Conservation (phyloP, 2,329 filamentous ascomycete genomes). For the Curvularia verruculosa region DNA sequence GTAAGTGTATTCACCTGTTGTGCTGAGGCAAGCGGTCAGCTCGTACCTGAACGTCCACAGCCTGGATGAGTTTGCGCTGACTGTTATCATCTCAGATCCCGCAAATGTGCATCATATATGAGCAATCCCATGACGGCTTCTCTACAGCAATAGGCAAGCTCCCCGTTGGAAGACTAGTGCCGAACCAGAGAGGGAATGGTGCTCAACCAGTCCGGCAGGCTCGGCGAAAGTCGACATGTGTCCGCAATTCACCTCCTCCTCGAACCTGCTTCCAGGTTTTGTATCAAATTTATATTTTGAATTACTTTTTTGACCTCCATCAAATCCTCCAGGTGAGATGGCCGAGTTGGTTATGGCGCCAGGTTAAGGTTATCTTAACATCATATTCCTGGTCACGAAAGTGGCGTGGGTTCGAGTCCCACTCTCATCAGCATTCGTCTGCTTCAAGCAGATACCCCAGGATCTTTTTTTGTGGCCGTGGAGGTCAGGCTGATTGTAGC, state of each 20-base stretch:
- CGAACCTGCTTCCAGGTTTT: no score
- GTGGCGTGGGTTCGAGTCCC: slow-evolving; percentile 41
- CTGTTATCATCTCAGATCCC: no score
- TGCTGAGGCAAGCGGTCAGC: not conserved
- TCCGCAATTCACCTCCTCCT: not conserved
- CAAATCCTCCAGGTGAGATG: slow-evolving; percentile 32
- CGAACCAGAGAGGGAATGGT: not conserved
- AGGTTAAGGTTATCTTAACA: slow-evolving; percentile 46
- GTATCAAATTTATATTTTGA: not conserved
- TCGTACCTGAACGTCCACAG: not conserved
- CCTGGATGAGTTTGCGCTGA: not conserved
- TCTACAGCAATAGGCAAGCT: not conserved
- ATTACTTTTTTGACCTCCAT: not conserved
- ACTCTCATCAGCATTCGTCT: slow-evolving; percentile 48
- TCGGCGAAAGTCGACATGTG: not conserved
- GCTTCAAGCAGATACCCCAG: slow-evolving; percentile 24
- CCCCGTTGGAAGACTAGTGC: not conserved
- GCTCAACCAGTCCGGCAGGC: not conserved
- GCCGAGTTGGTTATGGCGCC: slow-evolving; percentile 48
- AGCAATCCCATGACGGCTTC: not conserved
- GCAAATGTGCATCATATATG: not conserved
- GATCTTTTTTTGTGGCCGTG: slow-evolving; percentile 20
- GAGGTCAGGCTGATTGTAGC: not conserved
- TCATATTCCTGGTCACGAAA: slow-evolving; percentile 49
- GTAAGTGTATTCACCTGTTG: not conserved